Conservation (phyloP, 108 stramenopile genomes). For the Stephanodiscus triporus region DNA sequence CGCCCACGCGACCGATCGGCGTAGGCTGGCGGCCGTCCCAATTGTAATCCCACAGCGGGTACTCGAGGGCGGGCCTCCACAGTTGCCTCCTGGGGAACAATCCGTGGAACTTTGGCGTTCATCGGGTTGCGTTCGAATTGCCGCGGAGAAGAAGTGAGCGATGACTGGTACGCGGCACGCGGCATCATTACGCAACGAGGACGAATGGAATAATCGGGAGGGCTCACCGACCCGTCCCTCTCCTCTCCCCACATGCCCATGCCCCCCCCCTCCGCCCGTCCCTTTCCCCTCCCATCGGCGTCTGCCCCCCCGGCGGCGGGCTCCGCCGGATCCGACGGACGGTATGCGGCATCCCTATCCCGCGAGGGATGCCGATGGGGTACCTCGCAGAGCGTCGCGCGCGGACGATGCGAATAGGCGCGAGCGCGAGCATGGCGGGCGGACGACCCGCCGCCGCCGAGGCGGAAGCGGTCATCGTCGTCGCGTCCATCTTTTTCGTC, state of each 20-base stretch:
- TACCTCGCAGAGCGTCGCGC: constrained; percentile 1
- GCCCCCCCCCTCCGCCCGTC: constrained; percentile 3
- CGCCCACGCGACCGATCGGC: not conserved
- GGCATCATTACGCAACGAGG: no score
- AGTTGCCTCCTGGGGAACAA: constrained; percentile 82
- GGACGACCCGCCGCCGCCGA: not conserved
- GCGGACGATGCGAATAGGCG: no score
- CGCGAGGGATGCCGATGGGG: constrained; percentile 3
- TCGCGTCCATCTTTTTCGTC: not conserved
- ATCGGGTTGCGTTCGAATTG: no score
- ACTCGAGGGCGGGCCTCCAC: constrained; percentile 74
- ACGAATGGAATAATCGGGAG: not conserved
- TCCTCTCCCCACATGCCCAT: constrained; percentile 38
- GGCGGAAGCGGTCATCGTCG: not conserved
- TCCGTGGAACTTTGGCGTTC: constrained; percentile 55
- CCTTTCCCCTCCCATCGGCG: not conserved
- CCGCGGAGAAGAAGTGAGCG: no score
- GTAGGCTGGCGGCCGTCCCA: constrained; percentile 74
- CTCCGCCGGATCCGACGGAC: constrained; percentile 31
- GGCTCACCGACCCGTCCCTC: constrained; percentile 21
- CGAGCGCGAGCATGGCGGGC: not conserved
- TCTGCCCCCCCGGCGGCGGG: not conserved
- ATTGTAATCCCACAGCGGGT: constrained; percentile 84
- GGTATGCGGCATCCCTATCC: constrained; percentile 6
- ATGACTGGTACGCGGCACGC: no score